Conservation (phyloP, 2,329 filamentous ascomycete species). For the Hypocreales sp. region DNA sequence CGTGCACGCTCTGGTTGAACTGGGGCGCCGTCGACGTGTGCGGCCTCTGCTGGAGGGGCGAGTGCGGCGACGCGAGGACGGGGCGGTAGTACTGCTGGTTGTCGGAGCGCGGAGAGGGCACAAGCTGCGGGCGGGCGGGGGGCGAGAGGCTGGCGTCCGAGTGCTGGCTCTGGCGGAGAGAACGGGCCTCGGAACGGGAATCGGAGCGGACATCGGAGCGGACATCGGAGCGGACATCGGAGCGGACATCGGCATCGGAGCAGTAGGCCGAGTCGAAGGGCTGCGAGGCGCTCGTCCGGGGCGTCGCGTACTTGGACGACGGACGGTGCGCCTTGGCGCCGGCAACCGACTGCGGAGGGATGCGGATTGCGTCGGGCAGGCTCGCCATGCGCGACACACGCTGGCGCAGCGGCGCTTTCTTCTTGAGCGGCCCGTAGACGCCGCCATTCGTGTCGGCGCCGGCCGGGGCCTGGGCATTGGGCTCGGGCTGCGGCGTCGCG, state of each 20-base stretch:
- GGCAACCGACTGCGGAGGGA: constrained; percentile 22
- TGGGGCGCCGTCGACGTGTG: constrained; percentile 30
- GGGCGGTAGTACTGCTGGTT: constrained; percentile 41
- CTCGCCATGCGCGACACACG: constrained; percentile 37
- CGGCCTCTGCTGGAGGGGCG: constrained; percentile 43
- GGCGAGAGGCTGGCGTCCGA: constrained; percentile 14
- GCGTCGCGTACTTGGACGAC: constrained; percentile 17
- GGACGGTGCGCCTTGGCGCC: constrained; percentile 10
- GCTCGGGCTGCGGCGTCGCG: constrained; percentile 1
- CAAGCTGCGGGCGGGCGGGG: constrained; percentile 8
- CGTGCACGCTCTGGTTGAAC: constrained; percentile 18
- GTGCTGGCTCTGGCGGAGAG: constrained; percentile 14
- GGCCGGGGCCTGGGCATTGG: not conserved
- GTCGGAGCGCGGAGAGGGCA: constrained; percentile 19
- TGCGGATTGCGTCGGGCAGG: constrained; percentile 36
- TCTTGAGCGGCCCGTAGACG: too few relatives aligned
- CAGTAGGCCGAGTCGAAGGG: constrained; percentile 30
- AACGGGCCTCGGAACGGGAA: constrained; percentile 26
- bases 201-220: too few relatives aligned
- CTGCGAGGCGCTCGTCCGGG: constrained; percentile 13
- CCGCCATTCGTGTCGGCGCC: not conserved
- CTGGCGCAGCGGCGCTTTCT: constrained; percentile 34
- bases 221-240: too few relatives aligned
- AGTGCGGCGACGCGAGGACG: constrained; percentile 46
- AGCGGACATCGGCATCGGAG: constrained; percentile 28